Evolutionary conservation across 1,284 basidiomycete genomes (phyloP).

Genomic region (Malassezia cuniculi): DNA sequence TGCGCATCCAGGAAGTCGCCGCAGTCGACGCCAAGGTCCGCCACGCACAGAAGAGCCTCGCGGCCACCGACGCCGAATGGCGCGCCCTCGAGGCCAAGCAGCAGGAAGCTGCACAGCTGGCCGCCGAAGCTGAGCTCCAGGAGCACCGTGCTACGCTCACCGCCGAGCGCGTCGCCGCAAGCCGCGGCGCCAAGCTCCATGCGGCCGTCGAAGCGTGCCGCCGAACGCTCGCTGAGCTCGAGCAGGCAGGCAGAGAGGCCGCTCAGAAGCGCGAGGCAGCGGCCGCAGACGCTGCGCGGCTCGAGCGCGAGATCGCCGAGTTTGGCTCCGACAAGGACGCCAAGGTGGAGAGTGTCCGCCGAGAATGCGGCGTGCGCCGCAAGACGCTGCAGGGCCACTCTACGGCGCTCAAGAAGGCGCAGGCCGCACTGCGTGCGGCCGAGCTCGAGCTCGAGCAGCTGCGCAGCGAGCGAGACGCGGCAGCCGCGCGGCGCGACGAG

Average conservation of each 20-base stretch:
- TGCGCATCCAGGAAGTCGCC: conserved; percentile 69
- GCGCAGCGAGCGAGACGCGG: conserved; percentile 60
- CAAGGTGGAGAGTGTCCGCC: conserved; percentile 81
- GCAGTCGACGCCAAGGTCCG: conserved; percentile 55
- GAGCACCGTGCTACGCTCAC: conserved; percentile 71
- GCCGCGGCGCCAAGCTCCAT: conserved; percentile 70
- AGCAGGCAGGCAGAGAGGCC: conserved; percentile 55
- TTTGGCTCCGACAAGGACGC: conserved; percentile 97
- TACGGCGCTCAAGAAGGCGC: conserved; percentile 66
- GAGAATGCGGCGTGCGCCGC: conserved; percentile 68
- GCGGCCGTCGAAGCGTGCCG: conserved; percentile 66
- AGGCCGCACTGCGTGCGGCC: conserved; percentile 77
- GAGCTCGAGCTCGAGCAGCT: conserved; percentile 79
- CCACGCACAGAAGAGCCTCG: conserved; percentile 53
- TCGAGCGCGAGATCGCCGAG: conserved; percentile 93
- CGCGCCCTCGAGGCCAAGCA: background rate
- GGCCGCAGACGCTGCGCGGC: conserved; percentile 63
- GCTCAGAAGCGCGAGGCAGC: conserved; percentile 66
- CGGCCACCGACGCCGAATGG: conserved; percentile 30
- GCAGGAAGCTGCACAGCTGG: conserved; percentile 54
- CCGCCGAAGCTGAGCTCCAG: conserved; percentile 71
- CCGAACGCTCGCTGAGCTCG: conserved; percentile 57
- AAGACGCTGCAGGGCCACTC: conserved; percentile 66
- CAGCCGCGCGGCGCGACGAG: conserved; percentile 54
- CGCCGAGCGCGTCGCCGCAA: conserved; percentile 71